Evolutionary conservation across 805 yeast genomes (phyloP), one percentile per base, ranked within the genome.

Genomic region (Hanseniaspora valbyensis): DNA sequence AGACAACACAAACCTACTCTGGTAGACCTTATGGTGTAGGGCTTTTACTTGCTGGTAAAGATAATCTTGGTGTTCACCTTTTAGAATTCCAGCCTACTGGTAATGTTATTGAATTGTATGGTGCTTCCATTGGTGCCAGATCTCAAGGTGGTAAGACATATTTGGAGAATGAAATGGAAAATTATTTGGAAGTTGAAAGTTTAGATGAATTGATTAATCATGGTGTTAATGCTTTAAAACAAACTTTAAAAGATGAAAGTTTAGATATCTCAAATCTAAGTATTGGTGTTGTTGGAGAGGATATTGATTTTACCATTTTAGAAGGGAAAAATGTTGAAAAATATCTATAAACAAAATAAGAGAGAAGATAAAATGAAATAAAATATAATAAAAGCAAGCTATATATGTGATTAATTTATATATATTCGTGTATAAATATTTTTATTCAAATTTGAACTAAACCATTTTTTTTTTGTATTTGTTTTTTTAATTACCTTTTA

Each of bases 11-110:
- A 69, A 80, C 85, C 54, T 88, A 92, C 61, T 97, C 97, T 7
- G 83, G 90, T 10, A 81, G 99, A 67, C 99, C 99, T 9, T 92
- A 92, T 63, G 99, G 99, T 56, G 98, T 92, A 21, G 99, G 99
- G 2, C 72, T 92, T 56, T 70, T 92, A 53, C 77, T 92, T 43
- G 81, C 85, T 14, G 99, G 99, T 18, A 76, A 78, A 65, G 99
- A 92, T 64, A 95, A 85, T 63, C 76, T 87, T 28, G 98, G 98
- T 13, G 83, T 97, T 8, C 98, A 92, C 66, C 69, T 92, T 55
- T 81, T 78, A 66, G 99, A 92, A 70, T 92, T 92, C 68, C 90
- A 85, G 64, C 98, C 99, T 16, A 82, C 95, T 8, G 99, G 99
- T 2, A 81, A 90, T 24, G 92, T 83, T 21, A 72, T 88, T 59